phyloP scores from a whole-genome alignment of 257 asterid genomes.

The Paulownia fortunei region DNA sequence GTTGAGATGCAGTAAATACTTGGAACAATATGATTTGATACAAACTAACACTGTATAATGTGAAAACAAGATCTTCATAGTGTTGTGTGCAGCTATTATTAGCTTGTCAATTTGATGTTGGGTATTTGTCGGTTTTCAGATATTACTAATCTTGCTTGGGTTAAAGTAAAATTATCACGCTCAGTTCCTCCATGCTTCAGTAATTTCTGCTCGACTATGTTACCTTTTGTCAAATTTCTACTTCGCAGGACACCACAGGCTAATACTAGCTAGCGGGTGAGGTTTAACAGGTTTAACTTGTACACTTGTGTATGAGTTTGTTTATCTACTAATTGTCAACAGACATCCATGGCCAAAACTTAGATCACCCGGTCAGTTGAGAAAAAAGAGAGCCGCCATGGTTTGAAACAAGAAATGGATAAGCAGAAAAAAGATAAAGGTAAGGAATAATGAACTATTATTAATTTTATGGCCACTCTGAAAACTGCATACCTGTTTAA shows the following conservation, averaged over 20 bases:
- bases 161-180: background rate
- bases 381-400: background rate
- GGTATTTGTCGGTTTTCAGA: background rate
- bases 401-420: background rate
- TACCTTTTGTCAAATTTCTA: background rate
- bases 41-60: background rate
- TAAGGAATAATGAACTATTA: background rate
- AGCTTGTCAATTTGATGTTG: background rate
- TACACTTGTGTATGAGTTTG: slow-evolving; percentile 4
- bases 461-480: background rate
- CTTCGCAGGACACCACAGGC: background rate
- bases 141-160: background rate
- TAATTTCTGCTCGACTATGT: background rate
- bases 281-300: background rate
- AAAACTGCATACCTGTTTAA: background rate
- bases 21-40: slow-evolving; percentile 1
- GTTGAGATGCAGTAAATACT: slow-evolving; percentile 8
- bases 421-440: background rate
- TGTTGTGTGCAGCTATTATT: background rate
- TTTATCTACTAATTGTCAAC: background rate
- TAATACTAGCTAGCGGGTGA: background rate
- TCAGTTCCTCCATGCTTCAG: background rate
- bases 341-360: background rate
- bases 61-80: background rate
- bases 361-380: background rate